These are phyloP conservation scores for Sporodiniella umbellata DNA, from an alignment of 371 early-diverging fungal species.

Conservation along the genomic window DNA sequence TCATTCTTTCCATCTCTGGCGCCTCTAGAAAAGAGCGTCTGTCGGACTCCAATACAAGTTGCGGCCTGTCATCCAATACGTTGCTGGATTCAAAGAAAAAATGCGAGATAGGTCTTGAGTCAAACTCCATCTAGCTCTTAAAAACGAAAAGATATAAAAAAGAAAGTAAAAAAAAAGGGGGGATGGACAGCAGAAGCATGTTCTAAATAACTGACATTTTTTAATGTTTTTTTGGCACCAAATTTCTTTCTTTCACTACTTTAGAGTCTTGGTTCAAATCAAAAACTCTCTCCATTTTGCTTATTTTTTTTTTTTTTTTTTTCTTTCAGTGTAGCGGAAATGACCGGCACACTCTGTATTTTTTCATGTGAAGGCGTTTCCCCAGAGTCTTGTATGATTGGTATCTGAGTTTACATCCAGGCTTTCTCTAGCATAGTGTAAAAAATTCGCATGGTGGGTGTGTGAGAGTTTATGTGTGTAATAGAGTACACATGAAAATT, in stretches of 20 bases:
- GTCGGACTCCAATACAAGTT: background rate
- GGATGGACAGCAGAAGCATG: too few species aligned
- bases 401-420: conserved; percentile 2
- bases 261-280: background rate
- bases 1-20: background rate
- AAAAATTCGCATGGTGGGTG: too few species aligned
- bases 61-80: background rate
- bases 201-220: background rate
- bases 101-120: background rate
- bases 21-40: background rate
- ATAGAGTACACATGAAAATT: conserved; percentile 33
- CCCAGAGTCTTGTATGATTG: conserved; percentile 25
- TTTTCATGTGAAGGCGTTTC: conserved; percentile 23
- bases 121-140: background rate
- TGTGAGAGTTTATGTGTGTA: conserved; percentile 2
- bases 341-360: conserved; percentile 11
- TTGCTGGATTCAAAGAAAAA: background rate
- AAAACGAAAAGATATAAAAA: background rate
- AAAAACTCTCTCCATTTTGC: too few species aligned
- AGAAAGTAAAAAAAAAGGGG: background rate
- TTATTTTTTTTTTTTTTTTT: background rate
- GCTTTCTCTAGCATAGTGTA: background rate
- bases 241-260: too few species aligned
- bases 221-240: background rate
- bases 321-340: conserved; percentile 6